Percentiles rank a stretch among this genome's conserved stretches.
These are phyloP conservation scores for Aspergillus versicolor DNA, from an alignment of 2,329 filamentous ascomycete genomes.

Conservation along the genomic window DNA sequence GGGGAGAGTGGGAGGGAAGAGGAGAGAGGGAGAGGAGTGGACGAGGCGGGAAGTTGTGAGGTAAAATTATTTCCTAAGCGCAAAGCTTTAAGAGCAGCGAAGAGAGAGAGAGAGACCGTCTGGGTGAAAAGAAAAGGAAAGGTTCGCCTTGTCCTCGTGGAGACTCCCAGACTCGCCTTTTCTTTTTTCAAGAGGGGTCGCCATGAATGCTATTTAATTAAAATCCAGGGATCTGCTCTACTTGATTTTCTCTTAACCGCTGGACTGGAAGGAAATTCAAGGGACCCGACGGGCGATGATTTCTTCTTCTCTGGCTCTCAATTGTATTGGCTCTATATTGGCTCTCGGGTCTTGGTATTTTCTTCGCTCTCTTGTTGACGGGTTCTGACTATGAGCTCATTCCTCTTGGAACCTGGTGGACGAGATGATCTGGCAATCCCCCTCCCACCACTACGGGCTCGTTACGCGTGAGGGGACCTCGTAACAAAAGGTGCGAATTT, in stretches of 20 bases:
- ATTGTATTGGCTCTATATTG: constrained; percentile 12
- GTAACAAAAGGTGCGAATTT: not conserved
- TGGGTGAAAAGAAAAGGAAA: constrained; percentile 16
- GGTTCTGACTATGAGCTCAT: not conserved
- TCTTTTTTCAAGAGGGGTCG: not conserved
- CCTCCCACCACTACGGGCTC: not conserved
- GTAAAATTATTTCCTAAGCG: constrained; percentile 45
- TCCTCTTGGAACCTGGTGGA: not conserved
- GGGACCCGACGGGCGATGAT: not conserved
- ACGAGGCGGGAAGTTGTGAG: constrained; percentile 31
- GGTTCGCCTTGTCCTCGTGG: constrained; percentile 11
- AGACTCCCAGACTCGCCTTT: constrained; percentile 12
- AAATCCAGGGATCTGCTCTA: constrained; percentile 12
- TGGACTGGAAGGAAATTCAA: constrained; percentile 6
- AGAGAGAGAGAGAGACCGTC: not conserved
- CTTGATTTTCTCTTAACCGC: constrained; percentile 9
- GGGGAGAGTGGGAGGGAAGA: constrained; percentile 20
- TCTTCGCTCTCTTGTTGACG: not conserved
- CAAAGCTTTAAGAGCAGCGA: constrained; percentile 9
- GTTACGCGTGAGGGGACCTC: not conserved
- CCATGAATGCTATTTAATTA: constrained; percentile 6
- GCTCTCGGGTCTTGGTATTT: constrained; percentile 12
- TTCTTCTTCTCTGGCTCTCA: constrained; percentile 9
- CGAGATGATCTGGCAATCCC: not conserved
- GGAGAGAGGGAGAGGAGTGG: constrained; percentile 16